Percentiles rank a stretch among this genome's conserved stretches.
Evolutionary conservation across 768 basidiomycete genomes (phyloP).

Genomic region (Amyloporia xantha): DNA sequence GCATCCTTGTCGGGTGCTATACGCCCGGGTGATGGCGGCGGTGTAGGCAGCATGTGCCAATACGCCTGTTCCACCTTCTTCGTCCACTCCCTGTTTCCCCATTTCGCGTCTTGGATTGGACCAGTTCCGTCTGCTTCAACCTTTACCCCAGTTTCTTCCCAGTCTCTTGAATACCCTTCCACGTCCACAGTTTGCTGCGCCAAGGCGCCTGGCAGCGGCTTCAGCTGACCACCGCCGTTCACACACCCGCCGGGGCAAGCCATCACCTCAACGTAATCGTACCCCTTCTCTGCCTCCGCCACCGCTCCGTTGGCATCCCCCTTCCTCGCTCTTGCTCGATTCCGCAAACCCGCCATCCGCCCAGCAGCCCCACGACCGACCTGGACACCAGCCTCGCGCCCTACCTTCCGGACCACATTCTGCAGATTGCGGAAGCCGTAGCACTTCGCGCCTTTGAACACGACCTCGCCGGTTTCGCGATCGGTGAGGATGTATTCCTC

Average conservation of each 20-base stretch:
- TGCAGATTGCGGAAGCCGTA: conserved; percentile 98
- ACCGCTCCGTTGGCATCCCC: conserved; percentile 22
- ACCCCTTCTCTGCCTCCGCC: conserved; percentile 40
- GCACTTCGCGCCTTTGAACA: conserved; percentile 92
- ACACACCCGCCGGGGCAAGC: conserved; percentile 97
- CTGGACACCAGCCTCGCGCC: conserved; percentile 72
- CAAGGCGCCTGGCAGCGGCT: conserved; percentile 19
- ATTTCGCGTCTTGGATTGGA: conserved; percentile 44
- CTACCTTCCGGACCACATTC: conserved; percentile 91
- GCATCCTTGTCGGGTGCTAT: not conserved
- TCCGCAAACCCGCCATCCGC: conserved; percentile 27
- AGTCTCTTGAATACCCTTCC: conserved; percentile 62
- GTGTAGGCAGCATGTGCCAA: conserved; percentile 52
- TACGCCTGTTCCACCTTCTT: conserved; percentile 76
- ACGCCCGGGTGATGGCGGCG: conserved; percentile 35
- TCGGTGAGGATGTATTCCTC: conserved; percentile 60
- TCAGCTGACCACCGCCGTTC: conserved; percentile 90
- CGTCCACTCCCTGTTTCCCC: conserved; percentile 84
- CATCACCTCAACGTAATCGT: conserved; percentile 98
- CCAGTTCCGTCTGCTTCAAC: conserved; percentile 11
- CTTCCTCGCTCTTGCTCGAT: conserved; percentile 18
- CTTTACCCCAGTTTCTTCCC: conserved; percentile 49
- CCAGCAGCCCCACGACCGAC: conserved; percentile 69
- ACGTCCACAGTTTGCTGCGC: conserved; percentile 32
- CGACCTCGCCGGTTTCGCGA: conserved; percentile 43